Base-by-base conservation (phyloP, 805 yeast species). In the Vanderwaltozyma yarrowii region DNA sequence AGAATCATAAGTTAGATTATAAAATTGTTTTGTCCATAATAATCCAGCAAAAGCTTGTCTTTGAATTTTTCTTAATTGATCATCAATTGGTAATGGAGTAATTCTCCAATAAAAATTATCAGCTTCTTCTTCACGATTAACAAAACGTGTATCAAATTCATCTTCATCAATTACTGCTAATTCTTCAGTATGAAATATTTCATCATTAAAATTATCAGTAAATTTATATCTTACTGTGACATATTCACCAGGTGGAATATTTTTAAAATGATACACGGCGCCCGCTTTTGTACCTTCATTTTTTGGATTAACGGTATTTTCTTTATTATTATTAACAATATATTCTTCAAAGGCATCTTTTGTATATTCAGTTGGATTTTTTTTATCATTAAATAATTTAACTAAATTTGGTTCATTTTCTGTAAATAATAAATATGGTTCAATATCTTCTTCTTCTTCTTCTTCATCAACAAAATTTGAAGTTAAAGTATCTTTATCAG, bases 21-120 rank as follows among this genome's bases (percentile, higher is more conserved):
- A 87, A 58, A 80, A 87, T 61, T 87, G 96, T 58, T 87, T 87
- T 7, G 92, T 78, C 96, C 96, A 87, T 54, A 88, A 65, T 59
- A 88, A 69, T 1, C 96, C 96, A 10, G 96, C 88, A 63, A 85
- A 85, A 1, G 96, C 94, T 65, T 87, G 96, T 54, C 96, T 73
- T 65, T 87, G 95, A 38, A 87, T 78, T 53, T 73, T 76, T 54
- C 95, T 70, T 49, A 87, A 67, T 42, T 81, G 82, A 43, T 82
- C 87, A 19, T 83, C 72, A 40, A 85, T 71, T 30, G 95, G 95
- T 53, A 85, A 61, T 5, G 96, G 96, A 11, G 88, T 73, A 29
- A 87, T 73, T 56, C 81, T 76, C 85, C 89, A 84, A 64, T 87
- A 87, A 60, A 87, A 87, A 36, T 86, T 88, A 51, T 88, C 95